phyloP scores from a whole-genome alignment of 78 protist species.

The slime mould (Dictyostelium discoideum) region dicty_2.7 NC_007090.3:2672501-2673000 shows the following conservation, averaged over 20 bases:
- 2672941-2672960: constrained; percentile 84
- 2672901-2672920: constrained; percentile 93
- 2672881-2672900: constrained; percentile 96
- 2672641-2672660: constrained; percentile 75
- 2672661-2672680: constrained; percentile 76
- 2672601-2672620: background rate
- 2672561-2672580: background rate
- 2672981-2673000: constrained; percentile 84
- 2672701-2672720: constrained; percentile 28
- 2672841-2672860: constrained; percentile 73
- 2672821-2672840: constrained; percentile 54
- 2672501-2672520: background rate
- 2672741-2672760: constrained; percentile 3
- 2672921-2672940: constrained; percentile 83
- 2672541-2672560: background rate
- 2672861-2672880: constrained; percentile 79
- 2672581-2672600: background rate
- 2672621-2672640: constrained; percentile 16
- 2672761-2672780: constrained; percentile 58
- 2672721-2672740: constrained; percentile 33
- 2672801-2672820: constrained; percentile 78
- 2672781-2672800: constrained; percentile 62
- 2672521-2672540: background rate
- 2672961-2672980: constrained; percentile 89
- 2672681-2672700: constrained; percentile 73